Conservation (phyloP, 257 asterid genomes). For the Misopates orontium region DNA sequence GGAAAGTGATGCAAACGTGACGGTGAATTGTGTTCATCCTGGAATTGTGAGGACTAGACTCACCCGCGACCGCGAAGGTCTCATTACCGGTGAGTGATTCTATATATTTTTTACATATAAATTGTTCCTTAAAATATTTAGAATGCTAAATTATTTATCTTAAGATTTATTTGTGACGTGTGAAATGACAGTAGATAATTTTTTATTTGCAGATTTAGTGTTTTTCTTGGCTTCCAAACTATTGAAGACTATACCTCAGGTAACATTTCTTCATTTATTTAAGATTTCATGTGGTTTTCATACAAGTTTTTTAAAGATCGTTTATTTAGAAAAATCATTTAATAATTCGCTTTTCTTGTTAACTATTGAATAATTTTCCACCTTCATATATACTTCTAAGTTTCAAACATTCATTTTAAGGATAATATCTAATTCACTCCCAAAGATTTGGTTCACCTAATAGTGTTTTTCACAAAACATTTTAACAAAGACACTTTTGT, state of each 20-base stretch:
- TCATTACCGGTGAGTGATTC: slow-evolving; percentile 56
- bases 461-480: too few relatives aligned
- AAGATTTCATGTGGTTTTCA: neutral
- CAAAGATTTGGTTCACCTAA: too few relatives aligned
- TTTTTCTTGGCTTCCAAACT: slow-evolving; percentile 87
- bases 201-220: slow-evolving; percentile 58
- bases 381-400: too few relatives aligned
- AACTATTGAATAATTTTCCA: too few relatives aligned
- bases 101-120: neutral
- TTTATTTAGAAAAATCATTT: too few relatives aligned
- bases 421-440: too few relatives aligned
- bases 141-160: neutral
- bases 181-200: neutral
- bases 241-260: slow-evolving; percentile 91
- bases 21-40: slow-evolving; percentile 91
- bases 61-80: slow-evolving; percentile 92
- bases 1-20: slow-evolving; percentile 86
- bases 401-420: too few relatives aligned
- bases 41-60: slow-evolving; percentile 95
- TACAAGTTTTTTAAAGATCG: too few relatives aligned
- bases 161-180: neutral
- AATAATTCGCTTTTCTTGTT: too few relatives aligned
- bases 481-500: too few relatives aligned
- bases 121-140: too few relatives aligned
- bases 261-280: slow-evolving; percentile 18